Evolutionary conservation across 148 eudicot species (phyloP).

Genomic region (Vaccinium vitisidaea): DNA sequence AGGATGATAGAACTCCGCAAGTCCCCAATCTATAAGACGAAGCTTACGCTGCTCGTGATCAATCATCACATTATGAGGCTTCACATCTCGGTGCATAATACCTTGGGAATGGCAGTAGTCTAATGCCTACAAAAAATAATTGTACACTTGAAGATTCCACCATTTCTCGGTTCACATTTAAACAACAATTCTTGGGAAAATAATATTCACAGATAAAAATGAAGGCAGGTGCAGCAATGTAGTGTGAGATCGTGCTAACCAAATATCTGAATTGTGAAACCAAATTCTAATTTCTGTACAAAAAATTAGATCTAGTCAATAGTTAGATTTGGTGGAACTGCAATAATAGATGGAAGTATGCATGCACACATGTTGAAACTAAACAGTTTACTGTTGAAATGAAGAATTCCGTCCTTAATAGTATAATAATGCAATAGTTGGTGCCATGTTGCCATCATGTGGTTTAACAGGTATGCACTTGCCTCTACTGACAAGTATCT

Average conservation of each 20-base stretch:
- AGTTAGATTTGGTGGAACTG: background rate
- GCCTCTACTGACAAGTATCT: background rate
- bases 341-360: background rate
- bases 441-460: background rate
- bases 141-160: background rate
- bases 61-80: constrained; percentile 96
- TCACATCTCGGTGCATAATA: constrained; percentile 94
- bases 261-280: background rate
- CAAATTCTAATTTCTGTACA: background rate
- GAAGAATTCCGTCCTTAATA: background rate
- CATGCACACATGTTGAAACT: background rate
- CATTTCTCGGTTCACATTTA: background rate
- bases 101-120: constrained; percentile 97
- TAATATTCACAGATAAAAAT: background rate
- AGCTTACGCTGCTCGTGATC: constrained; percentile 94
- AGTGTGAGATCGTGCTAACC: background rate
- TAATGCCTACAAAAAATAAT: constrained; percentile 52
- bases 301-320: background rate
- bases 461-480: background rate
- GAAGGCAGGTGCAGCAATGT: background rate
- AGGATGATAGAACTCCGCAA: constrained; percentile 92
- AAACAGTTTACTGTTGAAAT: background rate
- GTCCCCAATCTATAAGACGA: constrained; percentile 95
- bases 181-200: background rate
- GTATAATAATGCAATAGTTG: background rate